These are phyloP conservation scores for Trichosporon sp. DNA, from an alignment of 1,284 basidiomycete species.

Conservation along the genomic window DNA sequence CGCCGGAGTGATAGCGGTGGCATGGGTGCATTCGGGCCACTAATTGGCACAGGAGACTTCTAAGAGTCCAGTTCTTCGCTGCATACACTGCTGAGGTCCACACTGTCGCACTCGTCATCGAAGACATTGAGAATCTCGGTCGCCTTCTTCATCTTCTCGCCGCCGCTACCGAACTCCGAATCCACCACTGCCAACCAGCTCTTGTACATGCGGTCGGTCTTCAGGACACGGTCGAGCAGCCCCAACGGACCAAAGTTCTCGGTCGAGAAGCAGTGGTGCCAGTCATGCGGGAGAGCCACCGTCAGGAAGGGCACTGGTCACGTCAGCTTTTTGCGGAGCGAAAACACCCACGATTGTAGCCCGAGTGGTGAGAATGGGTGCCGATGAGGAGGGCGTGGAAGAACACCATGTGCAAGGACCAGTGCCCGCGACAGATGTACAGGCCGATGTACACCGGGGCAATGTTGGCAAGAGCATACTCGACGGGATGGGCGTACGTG, in stretches of 20 bases:
- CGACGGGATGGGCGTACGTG: slow-evolving; percentile 16
- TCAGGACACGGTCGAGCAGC: slow-evolving; percentile 12
- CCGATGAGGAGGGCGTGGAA: slow-evolving; percentile 15
- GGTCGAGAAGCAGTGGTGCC: slow-evolving; percentile 21
- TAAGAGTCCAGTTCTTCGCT: no score
- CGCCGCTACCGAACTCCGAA: slow-evolving; percentile 14
- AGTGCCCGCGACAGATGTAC: slow-evolving; percentile 12
- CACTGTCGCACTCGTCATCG: background rate
- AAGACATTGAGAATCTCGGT: slow-evolving; percentile 5
- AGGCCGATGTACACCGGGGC: slow-evolving; percentile 12
- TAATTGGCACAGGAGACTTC: no score
- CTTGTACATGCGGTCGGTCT: slow-evolving; percentile 13
- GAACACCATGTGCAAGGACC: slow-evolving; percentile 16
- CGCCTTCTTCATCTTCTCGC: slow-evolving; percentile 1
- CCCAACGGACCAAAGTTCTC: slow-evolving; percentile 20
- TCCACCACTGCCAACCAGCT: slow-evolving; percentile 7
- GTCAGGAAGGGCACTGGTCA: slow-evolving; percentile 8
- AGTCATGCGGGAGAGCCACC: slow-evolving; percentile 21
- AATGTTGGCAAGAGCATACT: slow-evolving; percentile 21
- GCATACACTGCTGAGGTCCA: no score
- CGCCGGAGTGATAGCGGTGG: no score
- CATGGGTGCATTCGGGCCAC: no score
- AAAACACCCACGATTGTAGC: slow-evolving; percentile 10
- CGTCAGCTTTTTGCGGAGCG: no score
- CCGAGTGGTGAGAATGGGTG: slow-evolving; percentile 17